These are phyloP conservation scores for Ophiostoma piceae DNA, from an alignment of 2,329 filamentous ascomycete species.

Conservation along the genomic window DNA sequence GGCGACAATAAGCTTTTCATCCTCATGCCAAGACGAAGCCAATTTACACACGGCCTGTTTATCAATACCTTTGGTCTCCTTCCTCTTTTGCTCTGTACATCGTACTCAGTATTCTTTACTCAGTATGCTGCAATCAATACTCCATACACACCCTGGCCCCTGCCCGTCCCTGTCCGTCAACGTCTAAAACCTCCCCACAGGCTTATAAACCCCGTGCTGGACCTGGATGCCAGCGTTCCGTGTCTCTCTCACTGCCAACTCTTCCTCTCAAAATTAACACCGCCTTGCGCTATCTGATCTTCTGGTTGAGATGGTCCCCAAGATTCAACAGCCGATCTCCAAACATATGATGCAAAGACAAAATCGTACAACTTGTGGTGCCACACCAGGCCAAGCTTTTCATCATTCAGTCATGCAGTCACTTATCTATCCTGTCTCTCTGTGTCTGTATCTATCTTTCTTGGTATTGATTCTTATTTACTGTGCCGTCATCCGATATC, in stretches of 20 bases:
- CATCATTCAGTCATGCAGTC: not conserved
- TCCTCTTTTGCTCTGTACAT: not conserved
- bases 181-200: not conserved
- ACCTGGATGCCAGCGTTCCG: not conserved
- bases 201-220: not conserved
- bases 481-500: not conserved
- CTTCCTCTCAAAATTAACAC: too few relatives aligned
- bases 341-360: constrained; percentile 19
- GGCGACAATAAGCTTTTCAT: not conserved
- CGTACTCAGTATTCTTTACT: not conserved
- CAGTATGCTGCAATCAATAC: not conserved
- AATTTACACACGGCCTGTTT: not conserved
- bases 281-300: not conserved
- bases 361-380: constrained; percentile 20
- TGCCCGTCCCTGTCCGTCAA: not conserved
- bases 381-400: constrained; percentile 10
- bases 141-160: not conserved
- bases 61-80: not conserved
- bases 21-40: not conserved
- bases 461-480: not conserved
- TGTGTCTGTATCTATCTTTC: not conserved
- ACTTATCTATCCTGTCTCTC: not conserved
- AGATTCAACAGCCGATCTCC: constrained; percentile 16
- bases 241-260: not conserved
- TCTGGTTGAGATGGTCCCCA: not conserved